Evolutionary conservation across 148 eudicot species (phyloP), one percentile per base, ranked within the genome.

Genomic region (Persicaria tinctoria): DNA sequence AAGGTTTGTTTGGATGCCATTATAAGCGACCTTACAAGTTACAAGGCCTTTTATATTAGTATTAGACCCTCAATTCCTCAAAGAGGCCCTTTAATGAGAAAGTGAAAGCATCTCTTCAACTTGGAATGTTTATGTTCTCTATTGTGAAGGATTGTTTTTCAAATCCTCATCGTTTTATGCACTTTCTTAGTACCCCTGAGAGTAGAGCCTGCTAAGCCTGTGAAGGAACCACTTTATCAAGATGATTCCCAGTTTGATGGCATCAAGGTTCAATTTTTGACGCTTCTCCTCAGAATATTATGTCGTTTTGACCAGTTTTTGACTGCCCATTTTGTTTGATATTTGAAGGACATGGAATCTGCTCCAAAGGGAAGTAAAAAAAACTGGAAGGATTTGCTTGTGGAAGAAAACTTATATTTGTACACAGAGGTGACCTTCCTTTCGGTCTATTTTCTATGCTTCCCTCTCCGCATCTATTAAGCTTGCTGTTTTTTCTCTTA

Each of bases 381-480:
- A 17, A 89, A 91, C 78, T 83, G 87, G 51, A 81, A 89, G 80
- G 91, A 90, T 60, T 76, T 84, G 60, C 87, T 95, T 49, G 80
- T 84, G 60, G 99, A 92, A 83, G 97, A 95, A 79, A 95, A 92
- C 74, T 79, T 95, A 32, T 92, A 90, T 86, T 80, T 95, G 83
- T 82, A 80, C 57, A 92, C 97, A 8, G 99, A 95, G 97, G 99
- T 95, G 78, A 73, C 12, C 48, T 53, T 55, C 12, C 57, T 44
- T 18, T 63, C 6, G n/a, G 18, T 32, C 12, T 75, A 8, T 63
- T 11, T 27, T 38, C 50, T 54, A 16, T n/a, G 2, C 13, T n/a
- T 14, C 41, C 32, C 5, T 50, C 57, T 27, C 45, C 6, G 38
- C n/a, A 17, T 51, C n/a, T 41, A 45, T 74, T 10, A 41, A 23